Base-by-base conservation (phyloP, 176 grass and related monocot genomes). In the Poa pratensis region DNA sequence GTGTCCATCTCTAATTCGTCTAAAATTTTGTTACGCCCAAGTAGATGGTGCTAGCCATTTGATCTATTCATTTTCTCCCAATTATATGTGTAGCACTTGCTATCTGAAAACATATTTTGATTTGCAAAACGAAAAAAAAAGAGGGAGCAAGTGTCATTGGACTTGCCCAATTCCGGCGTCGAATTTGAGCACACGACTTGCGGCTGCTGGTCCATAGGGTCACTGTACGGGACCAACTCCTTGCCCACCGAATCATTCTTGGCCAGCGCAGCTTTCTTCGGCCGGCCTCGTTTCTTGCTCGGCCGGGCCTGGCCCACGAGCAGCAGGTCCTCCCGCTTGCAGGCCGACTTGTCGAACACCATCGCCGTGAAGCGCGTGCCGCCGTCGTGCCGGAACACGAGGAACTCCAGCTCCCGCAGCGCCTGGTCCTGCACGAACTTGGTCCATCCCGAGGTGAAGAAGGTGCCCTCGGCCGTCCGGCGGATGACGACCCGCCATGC, bases 341-440 rank as follows among this genome's bases (percentile, higher is more conserved):
- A 97, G 9, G 88, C 92, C 15, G 90, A 83, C 70, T 51, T 94
- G 82, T 87, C 92, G 80, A 97, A 97, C 19, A 94, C 89, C 55
- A 91, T 65, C 6, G 90, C 90, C 46, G 90, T 81, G 90, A 94
- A 97, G 58, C 52, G 80, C 86, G 89, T 81, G 77, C 40, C 61
- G 63, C 92, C 92, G 32, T 94, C 87, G 83, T 94, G 89, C 9
- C 86, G 88, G 82, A 97, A 92, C 24, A 92, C 90, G 77, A 92
- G 74, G 88, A 97, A 94, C 66, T 97, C 92, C 8, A 86, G 82
- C 74, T 92, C 92, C 62, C 78, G 77, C 76, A 97, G 85, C 52
- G 81, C 85, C 82, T 97, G 94, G 46, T 90, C 94, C 64, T 62
- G 75, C 69, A 88, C 92, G 79, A 97, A 97, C 53, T 87, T 77